Conservation (phyloP, 176 grass and related monocot genomes). For the Bromus sterilis region DNA sequence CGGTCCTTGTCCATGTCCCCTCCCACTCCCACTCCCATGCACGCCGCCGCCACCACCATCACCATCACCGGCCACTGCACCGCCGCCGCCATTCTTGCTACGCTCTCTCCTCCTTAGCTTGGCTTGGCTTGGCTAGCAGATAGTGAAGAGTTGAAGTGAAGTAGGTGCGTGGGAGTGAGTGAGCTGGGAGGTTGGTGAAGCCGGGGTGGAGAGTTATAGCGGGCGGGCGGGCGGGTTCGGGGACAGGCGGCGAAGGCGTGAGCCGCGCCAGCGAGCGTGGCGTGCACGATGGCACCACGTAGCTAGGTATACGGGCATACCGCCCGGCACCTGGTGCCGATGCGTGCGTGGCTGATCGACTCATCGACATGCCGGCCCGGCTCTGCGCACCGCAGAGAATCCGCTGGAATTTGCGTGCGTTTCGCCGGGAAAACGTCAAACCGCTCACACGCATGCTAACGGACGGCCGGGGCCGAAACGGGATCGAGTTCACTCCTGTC, state of each 20-base stretch:
- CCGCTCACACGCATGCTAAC: background rate
- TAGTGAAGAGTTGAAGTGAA: background rate
- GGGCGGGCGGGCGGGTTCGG: background rate
- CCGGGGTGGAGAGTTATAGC: background rate
- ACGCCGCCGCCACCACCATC: background rate
- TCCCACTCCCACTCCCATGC: background rate
- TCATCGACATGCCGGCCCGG: too few species aligned
- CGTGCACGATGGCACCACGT: background rate
- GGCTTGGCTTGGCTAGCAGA: background rate
- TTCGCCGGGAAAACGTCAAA: background rate
- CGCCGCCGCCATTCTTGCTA: background rate
- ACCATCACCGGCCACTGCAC: background rate
- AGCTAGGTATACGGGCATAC: background rate
- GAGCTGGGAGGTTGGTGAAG: background rate
- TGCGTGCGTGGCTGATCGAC: background rate
- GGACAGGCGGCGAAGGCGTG: background rate
- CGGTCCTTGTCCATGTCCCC: slow-evolving; percentile 60
- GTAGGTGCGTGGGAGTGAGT: background rate
- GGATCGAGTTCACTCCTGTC: too few species aligned
- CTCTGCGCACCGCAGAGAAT: background rate
- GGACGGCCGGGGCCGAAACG: too few species aligned
- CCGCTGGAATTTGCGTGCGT: background rate
- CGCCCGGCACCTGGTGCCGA: slow-evolving; percentile 11
- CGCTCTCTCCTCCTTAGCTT: background rate
- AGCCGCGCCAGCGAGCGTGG: background rate